Base-by-base conservation (phyloP, 176 grass and related monocot genomes). In the Triticum urartu region DNA sequence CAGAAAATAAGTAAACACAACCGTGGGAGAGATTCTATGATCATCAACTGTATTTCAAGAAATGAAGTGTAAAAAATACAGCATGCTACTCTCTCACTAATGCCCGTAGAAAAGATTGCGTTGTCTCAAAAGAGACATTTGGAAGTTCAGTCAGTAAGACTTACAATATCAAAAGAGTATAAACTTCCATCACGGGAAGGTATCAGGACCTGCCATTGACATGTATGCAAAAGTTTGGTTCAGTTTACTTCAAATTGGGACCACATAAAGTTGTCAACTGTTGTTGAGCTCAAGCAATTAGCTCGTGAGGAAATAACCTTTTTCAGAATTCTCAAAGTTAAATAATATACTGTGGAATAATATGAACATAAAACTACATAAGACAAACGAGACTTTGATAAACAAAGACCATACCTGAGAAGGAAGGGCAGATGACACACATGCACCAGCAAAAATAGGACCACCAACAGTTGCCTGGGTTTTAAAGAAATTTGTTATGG, bases 401-500 rank as follows among this genome's bases (percentile, higher is more conserved):
- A 87, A 50, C 20, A 85, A 58, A 79, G 17, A 35, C 17, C 17
- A 42, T 79, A 98, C 95, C 89, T 98, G 95, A 80, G 26, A 78
- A 38, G 91, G 78, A 50, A 98, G 93, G 39, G 84, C 77, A 83
- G 89, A 72, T 11, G 93, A 94, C 48, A 92, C 78, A 89, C 90
- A 95, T 84, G 93, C 91, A 85, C 96, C 91, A 60, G 96, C 84
- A 89, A 98, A 98, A 84, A 95, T 90, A 80, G 96, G 93, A n/a
- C 96, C 96, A 79, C 86, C 90, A 70, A 98, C 88, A 86, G 66
- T 83, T 87, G 90, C 90, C 96, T 98, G 77, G 35, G 43, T 87
- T 40, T 78, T 43, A 20, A 3, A 85, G 69, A 39, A 86, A 72
- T 35, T 81, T 79, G 54, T 87, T 82, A 80, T 34, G 30, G 64